These are phyloP conservation scores for Cinnamomum micranthum DNA, from an alignment of 164 flowering plant species.

Conservation along the genomic window DNA sequence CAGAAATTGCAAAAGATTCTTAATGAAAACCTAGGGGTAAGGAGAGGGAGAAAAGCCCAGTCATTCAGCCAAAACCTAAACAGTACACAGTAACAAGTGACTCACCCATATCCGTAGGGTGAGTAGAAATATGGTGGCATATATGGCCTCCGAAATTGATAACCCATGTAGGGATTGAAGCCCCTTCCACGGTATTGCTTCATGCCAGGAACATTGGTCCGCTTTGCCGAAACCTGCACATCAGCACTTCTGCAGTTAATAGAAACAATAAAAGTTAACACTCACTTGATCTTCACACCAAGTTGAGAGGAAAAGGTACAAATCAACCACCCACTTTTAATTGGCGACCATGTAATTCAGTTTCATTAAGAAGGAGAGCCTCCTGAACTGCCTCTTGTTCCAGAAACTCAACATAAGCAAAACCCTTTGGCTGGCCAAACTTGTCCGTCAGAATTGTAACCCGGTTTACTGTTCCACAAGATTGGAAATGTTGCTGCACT, in stretches of 20 bases:
- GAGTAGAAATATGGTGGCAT: conserved; percentile 10
- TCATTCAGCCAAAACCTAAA: too few species aligned
- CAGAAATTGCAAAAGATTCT: conserved; percentile 7
- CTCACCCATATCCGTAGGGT: conserved; percentile 19
- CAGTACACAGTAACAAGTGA: background rate
- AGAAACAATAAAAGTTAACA: background rate
- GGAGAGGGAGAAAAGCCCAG: too few species aligned
- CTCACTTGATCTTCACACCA: background rate
- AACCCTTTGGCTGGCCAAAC: conserved; percentile 17
- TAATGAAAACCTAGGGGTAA: too few species aligned
- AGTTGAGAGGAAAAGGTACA: background rate
- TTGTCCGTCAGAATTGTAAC: conserved; percentile 16
- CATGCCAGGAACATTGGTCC: conserved; percentile 19
- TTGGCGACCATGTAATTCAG: conserved; percentile 18
- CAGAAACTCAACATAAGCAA: conserved; percentile 16
- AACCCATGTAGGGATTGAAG: conserved; percentile 11
- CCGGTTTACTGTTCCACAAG: conserved; percentile 19
- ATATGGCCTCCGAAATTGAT: conserved; percentile 5
- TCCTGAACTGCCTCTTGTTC: conserved; percentile 18
- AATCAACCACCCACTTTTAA: conserved; percentile 7
- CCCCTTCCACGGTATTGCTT: conserved; percentile 9
- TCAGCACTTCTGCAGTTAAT: background rate
- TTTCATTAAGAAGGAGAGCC: conserved; percentile 15
- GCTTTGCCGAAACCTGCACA: conserved; percentile 13
- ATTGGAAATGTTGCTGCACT: conserved; percentile 20